These are phyloP conservation scores for Raffaelea ambrosiae DNA, from an alignment of 2,329 filamentous ascomycete species.

Conservation along the genomic window DNA sequence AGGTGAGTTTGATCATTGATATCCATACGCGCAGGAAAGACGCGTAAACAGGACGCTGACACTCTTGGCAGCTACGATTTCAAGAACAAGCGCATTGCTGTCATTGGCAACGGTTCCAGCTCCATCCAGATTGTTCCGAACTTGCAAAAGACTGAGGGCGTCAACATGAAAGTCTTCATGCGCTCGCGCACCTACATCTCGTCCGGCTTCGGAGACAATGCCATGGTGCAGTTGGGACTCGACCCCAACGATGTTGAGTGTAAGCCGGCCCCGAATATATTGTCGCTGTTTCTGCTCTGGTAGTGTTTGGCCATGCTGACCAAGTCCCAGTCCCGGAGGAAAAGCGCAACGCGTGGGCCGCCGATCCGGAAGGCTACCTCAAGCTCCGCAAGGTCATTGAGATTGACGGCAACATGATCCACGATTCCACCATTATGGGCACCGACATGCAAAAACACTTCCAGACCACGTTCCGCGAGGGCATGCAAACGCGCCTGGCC, in stretches of 20 bases:
- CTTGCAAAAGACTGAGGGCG: slow-evolving; percentile 34
- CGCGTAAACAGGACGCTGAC: not conserved
- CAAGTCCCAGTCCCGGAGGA: slow-evolving; percentile 25
- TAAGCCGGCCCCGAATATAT: slow-evolving; percentile 20
- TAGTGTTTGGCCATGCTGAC: too few relatives aligned
- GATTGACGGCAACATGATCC: slow-evolving; percentile 30
- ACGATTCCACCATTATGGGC: slow-evolving; percentile 29
- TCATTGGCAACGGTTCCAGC: slow-evolving; percentile 45
- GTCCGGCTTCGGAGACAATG: slow-evolving; percentile 34
- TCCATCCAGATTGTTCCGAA: slow-evolving; percentile 43
- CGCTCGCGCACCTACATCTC: slow-evolving; percentile 43
- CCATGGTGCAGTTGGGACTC: slow-evolving; percentile 33
- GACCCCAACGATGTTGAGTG: slow-evolving; percentile 28
- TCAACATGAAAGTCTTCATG: slow-evolving; percentile 35
- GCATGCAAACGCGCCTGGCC: slow-evolving; percentile 31
- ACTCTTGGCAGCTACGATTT: slow-evolving; percentile 33
- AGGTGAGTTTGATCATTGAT: slow-evolving; percentile 15
- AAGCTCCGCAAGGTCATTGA: slow-evolving; percentile 36
- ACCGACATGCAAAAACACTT: slow-evolving; percentile 24
- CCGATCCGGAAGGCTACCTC: slow-evolving; percentile 27
- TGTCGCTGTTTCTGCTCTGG: too few relatives aligned
- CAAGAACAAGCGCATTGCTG: slow-evolving; percentile 35
- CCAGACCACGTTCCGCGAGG: slow-evolving; percentile 21
- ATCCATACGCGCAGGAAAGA: too few relatives aligned
- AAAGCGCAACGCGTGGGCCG: slow-evolving; percentile 26